These are phyloP conservation scores for Leccinum pachyderme DNA, from an alignment of 1,284 basidiomycete species.

Conservation along the genomic window DNA sequence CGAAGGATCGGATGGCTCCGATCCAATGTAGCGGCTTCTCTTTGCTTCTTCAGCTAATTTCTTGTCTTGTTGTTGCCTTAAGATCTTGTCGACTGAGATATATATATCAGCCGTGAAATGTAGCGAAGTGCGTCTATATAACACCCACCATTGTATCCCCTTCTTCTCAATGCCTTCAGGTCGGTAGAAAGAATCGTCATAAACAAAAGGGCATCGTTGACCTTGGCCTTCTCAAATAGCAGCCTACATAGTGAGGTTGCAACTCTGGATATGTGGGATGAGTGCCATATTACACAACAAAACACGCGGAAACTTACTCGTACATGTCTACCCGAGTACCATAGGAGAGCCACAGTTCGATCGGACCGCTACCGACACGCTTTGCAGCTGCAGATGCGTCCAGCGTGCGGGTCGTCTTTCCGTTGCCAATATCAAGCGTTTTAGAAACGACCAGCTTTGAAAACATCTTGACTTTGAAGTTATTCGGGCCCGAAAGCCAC, in stretches of 20 bases:
- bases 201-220: constrained; percentile 83
- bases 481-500: constrained; percentile 70
- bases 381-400: constrained; percentile 78
- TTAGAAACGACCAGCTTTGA: constrained; percentile 63
- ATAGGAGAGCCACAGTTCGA: constrained; percentile 76
- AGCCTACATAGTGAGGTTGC: constrained; percentile 77
- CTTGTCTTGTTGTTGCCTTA: constrained; percentile 79
- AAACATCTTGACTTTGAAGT: constrained; percentile 72
- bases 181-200: constrained; percentile 94
- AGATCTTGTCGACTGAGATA: constrained; percentile 79
- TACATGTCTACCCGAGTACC: constrained; percentile 86
- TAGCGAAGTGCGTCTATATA: background rate
- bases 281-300: background rate
- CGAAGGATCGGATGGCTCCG: constrained; percentile 8
- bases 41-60: constrained; percentile 56
- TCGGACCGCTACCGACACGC: constrained; percentile 53
- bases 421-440: constrained; percentile 50
- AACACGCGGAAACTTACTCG: constrained; percentile 58
- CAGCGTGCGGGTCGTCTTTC: constrained; percentile 51
- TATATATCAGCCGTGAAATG: background rate
- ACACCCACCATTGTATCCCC: constrained; percentile 77
- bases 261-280: constrained; percentile 47
- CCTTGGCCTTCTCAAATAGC: constrained; percentile 72
- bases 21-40: constrained; percentile 28
- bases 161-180: constrained; percentile 76